phyloP scores from a whole-genome alignment of 2,329 filamentous ascomycete species.

The Colletotrichum liriopes region DNA sequence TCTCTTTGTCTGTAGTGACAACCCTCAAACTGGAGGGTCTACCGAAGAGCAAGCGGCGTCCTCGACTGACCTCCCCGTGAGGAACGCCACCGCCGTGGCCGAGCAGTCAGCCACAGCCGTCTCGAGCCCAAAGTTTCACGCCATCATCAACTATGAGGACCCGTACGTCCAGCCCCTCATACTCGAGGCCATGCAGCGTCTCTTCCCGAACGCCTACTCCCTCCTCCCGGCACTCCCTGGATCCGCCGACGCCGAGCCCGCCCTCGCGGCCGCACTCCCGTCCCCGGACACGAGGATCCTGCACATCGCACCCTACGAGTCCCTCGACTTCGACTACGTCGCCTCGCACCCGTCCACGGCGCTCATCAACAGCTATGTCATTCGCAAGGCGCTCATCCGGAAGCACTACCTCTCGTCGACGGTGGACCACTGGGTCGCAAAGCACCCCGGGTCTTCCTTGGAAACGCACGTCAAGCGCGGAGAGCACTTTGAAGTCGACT shows the following conservation, averaged over 20 bases:
- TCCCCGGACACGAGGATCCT: slow-evolving; percentile 67
- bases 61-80: slow-evolving; percentile 25
- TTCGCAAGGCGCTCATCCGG: slow-evolving; percentile 94
- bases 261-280: slow-evolving; percentile 56
- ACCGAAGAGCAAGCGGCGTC: slow-evolving; percentile 20
- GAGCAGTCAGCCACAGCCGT: slow-evolving; percentile 57
- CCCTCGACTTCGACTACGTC: slow-evolving; percentile 86
- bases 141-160: slow-evolving; percentile 88
- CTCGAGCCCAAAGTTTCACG: slow-evolving; percentile 62
- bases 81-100: slow-evolving; percentile 12
- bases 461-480: slow-evolving; percentile 80
- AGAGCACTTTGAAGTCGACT: slow-evolving; percentile 94
- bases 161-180: slow-evolving; percentile 91
- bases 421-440: slow-evolving; percentile 87
- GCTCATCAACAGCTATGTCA: slow-evolving; percentile 91
- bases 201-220: slow-evolving; percentile 67
- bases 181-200: slow-evolving; percentile 76
- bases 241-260: slow-evolving; percentile 49
- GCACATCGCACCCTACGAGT: slow-evolving; percentile 90
- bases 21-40: slow-evolving; percentile 2
- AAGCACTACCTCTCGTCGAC: slow-evolving; percentile 95
- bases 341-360: slow-evolving; percentile 73
- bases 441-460: slow-evolving; percentile 82
- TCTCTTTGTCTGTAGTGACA: slow-evolving; percentile 29
- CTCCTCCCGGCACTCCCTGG: slow-evolving; percentile 70